Base-by-base conservation (phyloP, 2,329 filamentous ascomycete species). In the Nothomitra cinnamomea region DNA sequence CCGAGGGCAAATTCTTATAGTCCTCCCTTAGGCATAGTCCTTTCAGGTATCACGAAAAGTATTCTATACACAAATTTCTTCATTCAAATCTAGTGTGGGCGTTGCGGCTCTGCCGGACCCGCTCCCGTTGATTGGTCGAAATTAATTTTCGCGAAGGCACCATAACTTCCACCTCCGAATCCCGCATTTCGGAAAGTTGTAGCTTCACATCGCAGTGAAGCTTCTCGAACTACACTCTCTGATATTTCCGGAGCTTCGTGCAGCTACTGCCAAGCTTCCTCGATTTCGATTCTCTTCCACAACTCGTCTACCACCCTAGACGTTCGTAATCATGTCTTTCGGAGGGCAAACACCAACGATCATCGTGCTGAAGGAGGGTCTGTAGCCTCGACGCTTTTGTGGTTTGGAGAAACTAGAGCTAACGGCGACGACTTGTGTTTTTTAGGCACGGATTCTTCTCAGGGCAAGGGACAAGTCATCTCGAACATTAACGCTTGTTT, bases 401-500 rank as follows among this genome's bases (percentile, higher is more conserved):
- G 7, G 35, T 28, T 19, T 28, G 15, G 32, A 47, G n/a, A 40
- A 21, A 13, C 2, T 8, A 19, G 22, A n/a, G 19, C 36, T 22
- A 53, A 36, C 43, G 7, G 15, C 53, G 13, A 24, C 15, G 17
- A 51, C 17, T n/a, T 21, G 17, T 19, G 43, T 43, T 54, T 47
- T 43, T 58, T 63, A 95, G 92, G 92, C 64, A 98, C 92, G 73
- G 92, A 98, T 70, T 81, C 88, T 63, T 96, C 92, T 53, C 92
- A 98, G 71, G 92, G 92, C 64, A 92, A 94, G 69, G 89, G 89
- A 54, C 92, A 98, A 72, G 84, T 98, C 64, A 72, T 98, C 63
- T 94, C 90, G 63, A 98, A 98, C 71, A 96, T 98, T 73, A 95
- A 95, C 74, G 92, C 92, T 60, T 98, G 92, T 69, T 76, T 95